A percentile compares a stretch with the other conserved stretches of the same genome.
phyloP scores from a whole-genome alignment of 1,284 basidiomycete genomes.

The Irpex rosettiformis region DNA sequence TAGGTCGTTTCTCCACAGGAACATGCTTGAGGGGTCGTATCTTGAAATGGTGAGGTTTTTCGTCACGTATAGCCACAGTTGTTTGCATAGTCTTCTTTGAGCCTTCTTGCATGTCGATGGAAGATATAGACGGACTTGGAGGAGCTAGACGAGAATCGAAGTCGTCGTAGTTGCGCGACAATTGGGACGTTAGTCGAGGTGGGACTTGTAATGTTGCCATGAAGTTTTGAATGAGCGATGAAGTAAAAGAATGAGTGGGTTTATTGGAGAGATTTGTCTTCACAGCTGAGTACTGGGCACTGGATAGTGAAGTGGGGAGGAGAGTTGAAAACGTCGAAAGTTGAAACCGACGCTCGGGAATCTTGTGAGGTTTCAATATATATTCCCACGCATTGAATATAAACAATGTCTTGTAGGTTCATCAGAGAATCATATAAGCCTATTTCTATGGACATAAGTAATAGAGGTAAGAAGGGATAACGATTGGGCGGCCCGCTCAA shows the following conservation, averaged over 20 bases:
- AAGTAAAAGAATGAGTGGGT: not conserved
- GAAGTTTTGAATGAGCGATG: not conserved
- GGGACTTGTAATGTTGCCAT: not conserved
- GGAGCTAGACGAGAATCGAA: not conserved
- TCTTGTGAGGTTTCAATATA: too few species aligned
- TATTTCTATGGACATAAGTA: too few species aligned
- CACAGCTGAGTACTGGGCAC: too few species aligned
- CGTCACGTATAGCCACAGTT: conserved; percentile 15
- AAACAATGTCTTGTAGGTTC: too few species aligned
- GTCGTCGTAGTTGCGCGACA: not conserved
- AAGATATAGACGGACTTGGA: not conserved
- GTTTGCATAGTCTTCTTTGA: conserved; percentile 17
- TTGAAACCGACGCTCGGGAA: too few species aligned
- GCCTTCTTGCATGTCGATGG: not conserved
- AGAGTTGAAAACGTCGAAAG: too few species aligned
- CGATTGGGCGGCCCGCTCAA: not conserved
- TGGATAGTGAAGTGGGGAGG: too few species aligned
- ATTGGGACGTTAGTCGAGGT: not conserved
- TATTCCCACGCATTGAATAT: too few species aligned
- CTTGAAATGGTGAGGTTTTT: conserved; percentile 16
- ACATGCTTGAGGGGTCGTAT: conserved; percentile 13
- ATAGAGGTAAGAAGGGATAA: too few species aligned
- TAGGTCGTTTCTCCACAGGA: conserved; percentile 5
- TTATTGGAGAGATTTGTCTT: not conserved
- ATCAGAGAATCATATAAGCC: too few species aligned